Percentiles rank a stretch among this genome's conserved stretches.
Conservation (phyloP, 371 early-diverging fungal genomes). For the Lichtheimia ornata region DNA sequence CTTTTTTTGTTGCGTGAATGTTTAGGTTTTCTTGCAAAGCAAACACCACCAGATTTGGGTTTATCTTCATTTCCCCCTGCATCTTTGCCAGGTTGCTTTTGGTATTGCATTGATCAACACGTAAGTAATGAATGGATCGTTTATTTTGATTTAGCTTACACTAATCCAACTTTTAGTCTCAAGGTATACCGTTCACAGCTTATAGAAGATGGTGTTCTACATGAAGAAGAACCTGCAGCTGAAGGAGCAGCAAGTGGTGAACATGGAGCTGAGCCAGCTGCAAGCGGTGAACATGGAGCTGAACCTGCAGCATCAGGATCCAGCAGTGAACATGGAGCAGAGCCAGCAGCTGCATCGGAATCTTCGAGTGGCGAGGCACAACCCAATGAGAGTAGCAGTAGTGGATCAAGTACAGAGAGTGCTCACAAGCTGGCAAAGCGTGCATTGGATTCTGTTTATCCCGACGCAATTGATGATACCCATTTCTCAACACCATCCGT, state of each 20-base stretch:
- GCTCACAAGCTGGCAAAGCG: conserved; percentile 7
- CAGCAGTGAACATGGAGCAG: conserved; percentile 5
- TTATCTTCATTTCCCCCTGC: conserved; percentile 60
- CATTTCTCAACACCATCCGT: neutral
- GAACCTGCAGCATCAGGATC: neutral
- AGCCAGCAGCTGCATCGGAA: neutral
- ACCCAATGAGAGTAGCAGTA: neutral
- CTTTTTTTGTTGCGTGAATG: too few relatives aligned
- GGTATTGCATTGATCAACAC: conserved; percentile 50
- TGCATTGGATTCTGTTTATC: conserved; percentile 2
- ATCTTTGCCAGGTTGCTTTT: conserved; percentile 56
- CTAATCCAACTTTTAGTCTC: conserved; percentile 20
- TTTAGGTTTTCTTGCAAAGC: conserved; percentile 43
- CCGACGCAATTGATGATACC: neutral
- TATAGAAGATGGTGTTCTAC: conserved; percentile 23
- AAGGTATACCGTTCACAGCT: conserved; percentile 38
- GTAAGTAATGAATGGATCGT: conserved; percentile 18
- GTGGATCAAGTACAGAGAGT: neutral
- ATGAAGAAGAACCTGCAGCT: conserved; percentile 15
- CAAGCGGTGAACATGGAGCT: neutral
- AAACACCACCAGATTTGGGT: conserved; percentile 59
- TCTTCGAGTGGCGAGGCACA: neutral
- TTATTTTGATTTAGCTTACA: neutral
- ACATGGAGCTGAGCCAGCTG: conserved; percentile 8
- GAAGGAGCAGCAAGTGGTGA: neutral